Evolutionary conservation across 305 asterid species (phyloP).

Genomic region (Plantago rigida): DNA sequence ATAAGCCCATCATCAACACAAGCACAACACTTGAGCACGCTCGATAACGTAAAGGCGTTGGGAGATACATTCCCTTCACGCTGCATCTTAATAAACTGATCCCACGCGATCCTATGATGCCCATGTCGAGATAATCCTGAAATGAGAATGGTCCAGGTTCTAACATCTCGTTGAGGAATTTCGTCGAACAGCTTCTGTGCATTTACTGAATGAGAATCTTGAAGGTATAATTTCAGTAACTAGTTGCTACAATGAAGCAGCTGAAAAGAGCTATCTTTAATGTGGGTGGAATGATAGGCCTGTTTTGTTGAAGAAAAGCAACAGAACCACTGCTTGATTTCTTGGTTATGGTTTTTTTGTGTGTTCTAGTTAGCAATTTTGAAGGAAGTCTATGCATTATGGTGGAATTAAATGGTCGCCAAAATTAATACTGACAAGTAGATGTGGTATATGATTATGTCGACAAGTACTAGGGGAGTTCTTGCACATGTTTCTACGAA

Average conservation of each 20-base stretch:
- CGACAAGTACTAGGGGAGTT: no score
- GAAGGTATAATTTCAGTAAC: constrained; percentile 37
- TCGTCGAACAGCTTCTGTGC: constrained; percentile 65
- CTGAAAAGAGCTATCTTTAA: constrained; percentile 39
- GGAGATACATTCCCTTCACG: constrained; percentile 41
- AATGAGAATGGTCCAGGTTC: constrained; percentile 61
- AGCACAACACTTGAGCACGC: constrained; percentile 52
- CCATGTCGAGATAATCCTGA: constrained; percentile 48
- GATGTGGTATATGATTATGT: no score
- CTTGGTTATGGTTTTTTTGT: background rate
- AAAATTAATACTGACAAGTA: no score
- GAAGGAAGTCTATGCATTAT: no score
- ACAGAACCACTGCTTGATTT: constrained; percentile 5
- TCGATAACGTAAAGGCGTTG: constrained; percentile 56
- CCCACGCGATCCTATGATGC: constrained; percentile 35
- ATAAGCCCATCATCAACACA: constrained; percentile 33
- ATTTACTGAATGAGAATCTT: constrained; percentile 14
- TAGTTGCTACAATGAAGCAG: constrained; percentile 31
- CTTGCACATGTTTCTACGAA: no score
- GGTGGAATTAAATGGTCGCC: no score
- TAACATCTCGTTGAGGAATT: constrained; percentile 55
- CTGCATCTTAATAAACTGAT: constrained; percentile 44
- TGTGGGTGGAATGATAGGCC: constrained; percentile 41
- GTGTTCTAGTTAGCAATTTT: background rate
- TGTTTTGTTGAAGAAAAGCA: constrained; percentile 28